Conservation (phyloP, 495 filamentous ascomycete species). For the Aspergillus saccharolyticus region DNA sequence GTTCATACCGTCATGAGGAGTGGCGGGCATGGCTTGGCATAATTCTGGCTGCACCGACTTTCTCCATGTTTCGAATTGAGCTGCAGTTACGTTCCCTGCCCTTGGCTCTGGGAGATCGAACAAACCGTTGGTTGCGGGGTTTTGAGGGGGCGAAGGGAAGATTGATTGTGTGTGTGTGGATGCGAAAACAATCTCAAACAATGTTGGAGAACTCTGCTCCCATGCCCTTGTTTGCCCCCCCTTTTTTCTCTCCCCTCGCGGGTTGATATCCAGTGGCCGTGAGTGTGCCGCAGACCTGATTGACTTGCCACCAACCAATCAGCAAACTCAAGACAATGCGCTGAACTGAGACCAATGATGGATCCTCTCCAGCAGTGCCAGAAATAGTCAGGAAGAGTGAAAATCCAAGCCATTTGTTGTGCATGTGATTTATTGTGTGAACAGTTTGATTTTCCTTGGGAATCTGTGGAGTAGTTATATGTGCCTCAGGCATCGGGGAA, state of each 20-base stretch:
- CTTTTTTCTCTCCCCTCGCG: neutral
- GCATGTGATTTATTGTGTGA: too few relatives aligned
- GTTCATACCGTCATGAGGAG: too few relatives aligned
- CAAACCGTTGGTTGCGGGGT: neutral
- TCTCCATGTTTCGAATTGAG: neutral
- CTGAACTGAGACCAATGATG: neutral
- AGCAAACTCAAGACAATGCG: neutral
- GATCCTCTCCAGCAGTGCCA: neutral
- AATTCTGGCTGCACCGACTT: neutral
- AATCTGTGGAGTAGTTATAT: neutral
- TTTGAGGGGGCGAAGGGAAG: neutral
- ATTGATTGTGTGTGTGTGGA: neutral
- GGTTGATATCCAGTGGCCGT: neutral
- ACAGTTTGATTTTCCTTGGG: neutral
- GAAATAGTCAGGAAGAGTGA: neutral
- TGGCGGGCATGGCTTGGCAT: neutral
- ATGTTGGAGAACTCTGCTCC: neutral
- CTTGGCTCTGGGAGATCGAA: neutral
- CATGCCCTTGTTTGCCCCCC: neutral
- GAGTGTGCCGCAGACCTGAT: neutral
- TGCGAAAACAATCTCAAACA: neutral
- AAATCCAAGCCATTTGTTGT: neutral
- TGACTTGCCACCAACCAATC: neutral
- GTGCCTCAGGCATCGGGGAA: neutral
- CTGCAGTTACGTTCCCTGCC: neutral